phyloP scores from a whole-genome alignment of 106 monocot species.

The Dioscorea zingiberensis region DNA sequence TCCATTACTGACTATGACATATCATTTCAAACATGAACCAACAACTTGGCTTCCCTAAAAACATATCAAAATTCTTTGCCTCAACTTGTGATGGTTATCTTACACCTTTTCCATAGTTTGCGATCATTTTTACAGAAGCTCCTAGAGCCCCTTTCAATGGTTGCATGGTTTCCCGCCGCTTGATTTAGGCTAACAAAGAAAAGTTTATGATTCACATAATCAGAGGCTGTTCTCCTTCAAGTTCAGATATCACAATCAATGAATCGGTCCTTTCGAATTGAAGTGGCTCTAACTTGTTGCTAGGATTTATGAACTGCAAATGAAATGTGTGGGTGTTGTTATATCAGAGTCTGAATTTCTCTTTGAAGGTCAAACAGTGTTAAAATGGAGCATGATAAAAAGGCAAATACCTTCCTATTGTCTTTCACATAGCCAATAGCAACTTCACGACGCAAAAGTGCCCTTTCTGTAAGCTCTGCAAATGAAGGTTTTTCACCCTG shows the following conservation, averaged over 20 bases:
- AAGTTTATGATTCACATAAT: neutral
- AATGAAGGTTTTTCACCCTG: constrained; percentile 82
- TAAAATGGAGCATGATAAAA: neutral
- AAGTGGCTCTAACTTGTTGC: constrained; percentile 55
- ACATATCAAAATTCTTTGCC: too few relatives aligned
- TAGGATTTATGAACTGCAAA: constrained; percentile 81
- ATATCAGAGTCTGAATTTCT: neutral
- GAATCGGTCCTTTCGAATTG: constrained; percentile 63
- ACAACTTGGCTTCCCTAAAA: too few relatives aligned
- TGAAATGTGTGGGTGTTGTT: too few relatives aligned
- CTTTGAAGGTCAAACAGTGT: neutral
- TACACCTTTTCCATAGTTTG: too few relatives aligned
- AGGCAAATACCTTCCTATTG: constrained; percentile 55
- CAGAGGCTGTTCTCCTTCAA: constrained; percentile 41
- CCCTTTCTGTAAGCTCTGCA: constrained; percentile 80
- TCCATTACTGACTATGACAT: too few relatives aligned
- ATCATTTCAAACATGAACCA: too few relatives aligned
- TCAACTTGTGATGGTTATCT: too few relatives aligned
- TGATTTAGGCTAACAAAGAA: neutral
- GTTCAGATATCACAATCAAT: constrained; percentile 82
- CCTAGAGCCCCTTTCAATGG: too few relatives aligned
- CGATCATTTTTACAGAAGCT: too few relatives aligned
- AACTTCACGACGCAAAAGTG: constrained; percentile 77
- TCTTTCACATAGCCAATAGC: constrained; percentile 81
- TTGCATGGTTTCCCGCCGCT: neutral